Conservation (phyloP, 2,329 filamentous ascomycete genomes). For the Botrytis fragariae region DNA sequence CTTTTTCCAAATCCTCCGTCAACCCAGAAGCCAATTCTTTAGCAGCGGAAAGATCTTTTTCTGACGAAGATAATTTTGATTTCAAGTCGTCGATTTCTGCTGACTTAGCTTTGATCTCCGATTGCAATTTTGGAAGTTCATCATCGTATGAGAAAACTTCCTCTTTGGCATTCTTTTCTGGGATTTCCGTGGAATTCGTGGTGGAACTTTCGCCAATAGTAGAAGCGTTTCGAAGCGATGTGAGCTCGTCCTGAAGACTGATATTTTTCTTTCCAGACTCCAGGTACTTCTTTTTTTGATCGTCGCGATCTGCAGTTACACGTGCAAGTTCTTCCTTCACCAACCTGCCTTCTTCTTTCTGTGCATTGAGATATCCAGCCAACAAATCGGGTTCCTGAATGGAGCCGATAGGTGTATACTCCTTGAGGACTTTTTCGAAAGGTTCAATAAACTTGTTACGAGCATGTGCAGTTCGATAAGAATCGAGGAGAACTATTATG, state of each 20-base stretch:
- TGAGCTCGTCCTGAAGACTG: slow-evolving; percentile 62
- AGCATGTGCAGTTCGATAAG: slow-evolving; percentile 87
- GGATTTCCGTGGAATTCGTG: slow-evolving; percentile 26
- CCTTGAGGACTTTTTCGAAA: slow-evolving; percentile 86
- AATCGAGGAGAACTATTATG: slow-evolving; percentile 73
- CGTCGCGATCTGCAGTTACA: slow-evolving; percentile 77
- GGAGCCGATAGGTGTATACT: slow-evolving; percentile 87
- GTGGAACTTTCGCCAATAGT: slow-evolving; percentile 39
- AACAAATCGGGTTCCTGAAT: slow-evolving; percentile 82
- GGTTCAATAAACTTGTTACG: slow-evolving; percentile 85
- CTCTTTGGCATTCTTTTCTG: slow-evolving; percentile 47
- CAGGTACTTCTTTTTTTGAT: slow-evolving; percentile 73
- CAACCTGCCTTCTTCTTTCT: slow-evolving; percentile 86
- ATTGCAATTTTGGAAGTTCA: slow-evolving; percentile 78
- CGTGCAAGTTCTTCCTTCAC: slow-evolving; percentile 90
- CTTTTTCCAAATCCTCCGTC: slow-evolving; percentile 45
- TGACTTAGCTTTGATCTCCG: slow-evolving; percentile 67
- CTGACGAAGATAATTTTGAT: slow-evolving; percentile 64
- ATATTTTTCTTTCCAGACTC: slow-evolving; percentile 63
- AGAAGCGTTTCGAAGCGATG: slow-evolving; percentile 47
- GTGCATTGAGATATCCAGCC: slow-evolving; percentile 84
- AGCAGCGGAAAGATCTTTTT: slow-evolving; percentile 66
- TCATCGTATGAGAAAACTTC: slow-evolving; percentile 93
- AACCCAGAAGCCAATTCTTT: slow-evolving; percentile 69
- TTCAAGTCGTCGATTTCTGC: slow-evolving; percentile 70